These are phyloP conservation scores for Breynia disticha DNA, from an alignment of 441 rosid genomes.

Conservation along the genomic window DNA sequence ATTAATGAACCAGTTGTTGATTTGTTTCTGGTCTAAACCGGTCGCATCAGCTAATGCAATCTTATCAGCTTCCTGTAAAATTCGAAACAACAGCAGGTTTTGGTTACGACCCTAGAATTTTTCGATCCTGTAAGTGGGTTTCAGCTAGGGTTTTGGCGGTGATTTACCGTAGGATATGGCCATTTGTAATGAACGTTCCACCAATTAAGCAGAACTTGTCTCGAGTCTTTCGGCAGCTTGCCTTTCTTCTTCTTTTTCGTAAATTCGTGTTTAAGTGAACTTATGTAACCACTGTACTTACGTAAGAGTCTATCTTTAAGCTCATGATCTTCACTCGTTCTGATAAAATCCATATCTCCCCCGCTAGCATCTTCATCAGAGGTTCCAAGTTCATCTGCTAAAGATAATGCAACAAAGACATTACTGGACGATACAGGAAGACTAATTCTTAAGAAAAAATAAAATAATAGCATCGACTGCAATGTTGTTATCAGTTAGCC, in stretches of 20 bases:
- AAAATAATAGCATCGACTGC: too few species aligned
- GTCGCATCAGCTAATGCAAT: slow-evolving; percentile 36
- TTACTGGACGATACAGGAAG: not conserved
- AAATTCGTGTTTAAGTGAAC: slow-evolving; percentile 43
- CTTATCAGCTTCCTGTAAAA: slow-evolving; percentile 48
- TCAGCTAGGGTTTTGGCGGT: not conserved
- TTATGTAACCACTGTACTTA: slow-evolving; percentile 44
- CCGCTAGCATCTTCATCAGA: slow-evolving; percentile 36
- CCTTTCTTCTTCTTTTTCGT: slow-evolving; percentile 52
- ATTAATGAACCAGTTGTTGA: too few species aligned
- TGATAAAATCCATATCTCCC: slow-evolving; percentile 30
- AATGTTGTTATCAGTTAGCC: too few species aligned
- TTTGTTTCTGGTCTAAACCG: slow-evolving; percentile 47
- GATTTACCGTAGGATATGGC: slow-evolving; percentile 68
- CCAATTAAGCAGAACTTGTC: slow-evolving; percentile 46
- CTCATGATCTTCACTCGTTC: slow-evolving; percentile 29
- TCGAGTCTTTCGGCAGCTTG: slow-evolving; percentile 50
- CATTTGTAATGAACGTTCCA: slow-evolving; percentile 55
- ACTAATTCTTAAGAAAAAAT: too few species aligned
- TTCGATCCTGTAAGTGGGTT: too few species aligned
- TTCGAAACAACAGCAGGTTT: not conserved
- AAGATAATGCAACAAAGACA: not conserved
- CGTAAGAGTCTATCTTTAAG: slow-evolving; percentile 36
- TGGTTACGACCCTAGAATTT: not conserved
- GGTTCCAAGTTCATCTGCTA: slow-evolving; percentile 33